phyloP scores from a whole-genome alignment of 2,329 filamentous ascomycete genomes.

The Penicillium sp. region DNA sequence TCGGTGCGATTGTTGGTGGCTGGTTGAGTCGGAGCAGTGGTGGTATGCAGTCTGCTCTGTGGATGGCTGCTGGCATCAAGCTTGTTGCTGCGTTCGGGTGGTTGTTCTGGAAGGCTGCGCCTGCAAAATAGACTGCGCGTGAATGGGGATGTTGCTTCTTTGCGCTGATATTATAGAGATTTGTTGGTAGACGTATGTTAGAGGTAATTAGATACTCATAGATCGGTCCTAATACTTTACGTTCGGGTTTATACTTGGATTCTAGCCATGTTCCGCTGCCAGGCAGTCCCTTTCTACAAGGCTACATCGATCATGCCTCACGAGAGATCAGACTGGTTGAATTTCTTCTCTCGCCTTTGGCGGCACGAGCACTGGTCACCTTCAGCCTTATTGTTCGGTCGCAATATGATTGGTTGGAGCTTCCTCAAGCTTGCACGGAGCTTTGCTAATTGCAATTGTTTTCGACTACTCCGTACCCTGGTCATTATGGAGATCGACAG shows the following conservation, averaged over 20 bases:
- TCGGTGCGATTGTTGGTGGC: slow-evolving; percentile 43
- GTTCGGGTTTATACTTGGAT: neutral
- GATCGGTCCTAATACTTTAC: neutral
- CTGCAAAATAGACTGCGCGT: slow-evolving; percentile 16
- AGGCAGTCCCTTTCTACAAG: no score
- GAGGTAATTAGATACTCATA: neutral
- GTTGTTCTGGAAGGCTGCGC: slow-evolving; percentile 37
- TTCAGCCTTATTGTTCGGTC: no score
- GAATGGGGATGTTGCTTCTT: neutral
- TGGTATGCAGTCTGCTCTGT: slow-evolving; percentile 44
- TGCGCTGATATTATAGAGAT: neutral
- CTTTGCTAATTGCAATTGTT: no score
- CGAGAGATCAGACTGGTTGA: neutral
- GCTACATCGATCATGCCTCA: neutral
- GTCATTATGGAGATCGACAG: no score
- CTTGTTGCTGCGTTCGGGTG: slow-evolving; percentile 36
- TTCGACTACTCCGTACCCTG: no score
- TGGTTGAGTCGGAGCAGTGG: slow-evolving; percentile 43
- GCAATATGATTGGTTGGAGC: no score
- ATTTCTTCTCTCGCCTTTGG: neutral
- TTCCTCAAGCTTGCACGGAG: no score
- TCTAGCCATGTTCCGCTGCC: neutral
- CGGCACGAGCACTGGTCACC: neutral
- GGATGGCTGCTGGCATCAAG: slow-evolving; percentile 44
- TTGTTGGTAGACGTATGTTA: no score